Percentiles rank a stretch among this genome's conserved stretches.
Evolutionary conservation across 768 basidiomycete genomes (phyloP).

Genomic region (Serendipita vermifera): DNA sequence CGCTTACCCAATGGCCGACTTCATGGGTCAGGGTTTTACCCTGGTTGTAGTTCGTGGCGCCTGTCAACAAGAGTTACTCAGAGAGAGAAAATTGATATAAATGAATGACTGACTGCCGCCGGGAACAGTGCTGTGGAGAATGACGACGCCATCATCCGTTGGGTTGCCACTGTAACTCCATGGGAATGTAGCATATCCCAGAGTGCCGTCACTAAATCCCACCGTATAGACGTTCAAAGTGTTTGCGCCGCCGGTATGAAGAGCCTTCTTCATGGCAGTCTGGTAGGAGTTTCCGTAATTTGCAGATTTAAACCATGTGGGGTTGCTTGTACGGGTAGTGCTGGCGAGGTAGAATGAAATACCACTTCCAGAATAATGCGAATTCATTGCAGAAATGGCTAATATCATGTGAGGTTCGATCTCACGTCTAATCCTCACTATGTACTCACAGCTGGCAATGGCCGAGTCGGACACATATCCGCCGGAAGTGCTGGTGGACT

Average conservation of each 20-base stretch:
- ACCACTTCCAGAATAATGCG: slow-evolving; percentile 15
- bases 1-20: slow-evolving; percentile 26
- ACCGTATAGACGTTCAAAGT: slow-evolving; percentile 29
- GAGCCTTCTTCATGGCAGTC: slow-evolving; percentile 26
- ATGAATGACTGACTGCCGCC: slow-evolving; percentile 16
- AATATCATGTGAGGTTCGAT: too few species aligned
- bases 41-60: neutral
- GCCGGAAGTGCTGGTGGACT: neutral
- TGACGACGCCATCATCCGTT: slow-evolving; percentile 28
- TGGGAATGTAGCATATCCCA: slow-evolving; percentile 30
- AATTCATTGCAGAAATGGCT: slow-evolving; percentile 15
- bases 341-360: slow-evolving; percentile 16
- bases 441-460: slow-evolving; percentile 10
- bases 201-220: slow-evolving; percentile 16
- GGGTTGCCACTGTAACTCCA: slow-evolving; percentile 20
- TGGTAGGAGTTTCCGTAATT: slow-evolving; percentile 22
- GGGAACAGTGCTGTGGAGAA: slow-evolving; percentile 25
- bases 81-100: neutral
- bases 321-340: slow-evolving; percentile 15
- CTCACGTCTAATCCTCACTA: too few species aligned
- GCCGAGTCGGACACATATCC: neutral
- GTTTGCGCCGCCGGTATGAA: slow-evolving; percentile 22
- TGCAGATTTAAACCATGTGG: slow-evolving; percentile 20
- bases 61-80: neutral
- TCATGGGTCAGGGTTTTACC: slow-evolving; percentile 28